A percentile compares a stretch with the other conserved stretches of the same genome.
Conservation (phyloP, 1,284 basidiomycete genomes). For the Inonotus obliquus region DNA sequence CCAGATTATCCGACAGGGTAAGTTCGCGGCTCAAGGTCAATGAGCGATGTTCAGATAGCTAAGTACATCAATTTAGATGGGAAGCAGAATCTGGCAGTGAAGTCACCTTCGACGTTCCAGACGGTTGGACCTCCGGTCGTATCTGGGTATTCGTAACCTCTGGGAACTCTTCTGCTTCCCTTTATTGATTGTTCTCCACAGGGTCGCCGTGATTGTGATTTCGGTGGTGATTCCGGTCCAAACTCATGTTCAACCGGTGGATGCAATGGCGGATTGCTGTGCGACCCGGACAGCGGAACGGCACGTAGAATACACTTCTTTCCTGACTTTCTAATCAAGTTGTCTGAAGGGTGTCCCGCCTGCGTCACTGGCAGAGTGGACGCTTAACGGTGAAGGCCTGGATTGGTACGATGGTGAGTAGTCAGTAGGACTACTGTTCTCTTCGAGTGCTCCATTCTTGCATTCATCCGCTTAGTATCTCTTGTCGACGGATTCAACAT, state of each 20-base stretch:
- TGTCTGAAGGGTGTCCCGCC: conserved; percentile 61
- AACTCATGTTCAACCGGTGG: conserved; percentile 41
- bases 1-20: no score
- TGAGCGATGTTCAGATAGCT: no score
- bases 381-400: conserved; percentile 33
- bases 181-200: background rate
- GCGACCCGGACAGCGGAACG: conserved; percentile 27
- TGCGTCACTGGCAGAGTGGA: conserved; percentile 55
- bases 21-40: background rate
- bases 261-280: conserved; percentile 43
- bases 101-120: conserved; percentile 24
- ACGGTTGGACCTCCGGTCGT: conserved; percentile 28
- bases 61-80: conserved; percentile 25
- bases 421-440: background rate
- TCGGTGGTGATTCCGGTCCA: conserved; percentile 36
- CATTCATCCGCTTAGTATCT: no score
- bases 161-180: background rate
- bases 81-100: conserved; percentile 19
- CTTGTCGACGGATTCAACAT: conserved; percentile 58
- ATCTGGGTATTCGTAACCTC: conserved; percentile 22
- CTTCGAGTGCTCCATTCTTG: no score
- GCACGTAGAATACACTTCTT: background rate
- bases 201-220: conserved; percentile 48
- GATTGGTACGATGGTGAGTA: conserved; percentile 47
- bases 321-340: no score